A percentile compares a stretch with the other conserved stretches of the same genome.
These are phyloP conservation scores for Verbena officinalis DNA, from an alignment of 257 asterid genomes.

Conservation along the genomic window DNA sequence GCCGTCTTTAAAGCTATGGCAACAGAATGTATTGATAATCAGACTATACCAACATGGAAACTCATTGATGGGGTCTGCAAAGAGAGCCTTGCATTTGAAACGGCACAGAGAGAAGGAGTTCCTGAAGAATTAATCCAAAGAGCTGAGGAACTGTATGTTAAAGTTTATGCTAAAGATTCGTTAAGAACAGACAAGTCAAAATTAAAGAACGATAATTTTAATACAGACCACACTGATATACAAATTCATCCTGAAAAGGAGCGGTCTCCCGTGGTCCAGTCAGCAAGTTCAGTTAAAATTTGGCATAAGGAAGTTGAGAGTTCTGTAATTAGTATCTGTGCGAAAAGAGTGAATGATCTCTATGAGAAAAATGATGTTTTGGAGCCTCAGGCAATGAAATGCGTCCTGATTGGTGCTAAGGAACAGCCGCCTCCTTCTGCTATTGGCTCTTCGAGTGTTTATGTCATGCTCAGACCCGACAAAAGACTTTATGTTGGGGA, in stretches of 20 bases:
- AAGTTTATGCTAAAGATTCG: slow-evolving; percentile 50
- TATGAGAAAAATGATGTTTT: slow-evolving; percentile 36
- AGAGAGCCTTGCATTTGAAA: slow-evolving; percentile 98
- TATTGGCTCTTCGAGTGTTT: slow-evolving; percentile 81
- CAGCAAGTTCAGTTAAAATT: slow-evolving; percentile 32
- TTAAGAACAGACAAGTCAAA: slow-evolving; percentile 17
- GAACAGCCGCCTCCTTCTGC: slow-evolving; percentile 98
- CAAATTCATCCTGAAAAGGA: slow-evolving; percentile 28
- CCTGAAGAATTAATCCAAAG: slow-evolving; percentile 66
- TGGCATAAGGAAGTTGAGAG: slow-evolving; percentile 56
- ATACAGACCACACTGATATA: slow-evolving; percentile 22
- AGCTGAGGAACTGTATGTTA: slow-evolving; percentile 71
- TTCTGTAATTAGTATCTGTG: slow-evolving; percentile 51
- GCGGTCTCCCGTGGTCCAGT: slow-evolving; percentile 29
- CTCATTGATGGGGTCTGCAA: slow-evolving; percentile 82
- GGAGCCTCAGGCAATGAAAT: slow-evolving; percentile 42
- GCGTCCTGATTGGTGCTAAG: slow-evolving; percentile 65
- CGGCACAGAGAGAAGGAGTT: slow-evolving; percentile 90
- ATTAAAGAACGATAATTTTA: slow-evolving; percentile 28
- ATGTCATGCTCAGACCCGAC: slow-evolving; percentile 80
- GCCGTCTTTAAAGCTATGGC: slow-evolving; percentile 86
- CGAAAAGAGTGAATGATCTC: slow-evolving; percentile 40
- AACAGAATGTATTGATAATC: slow-evolving; percentile 54
- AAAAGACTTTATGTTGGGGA: slow-evolving; percentile 74
- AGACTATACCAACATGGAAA: slow-evolving; percentile 85